phyloP scores from a whole-genome alignment of 192 early-diverging fungal genomes.

The Gaertneriomyces sp. region DNA sequence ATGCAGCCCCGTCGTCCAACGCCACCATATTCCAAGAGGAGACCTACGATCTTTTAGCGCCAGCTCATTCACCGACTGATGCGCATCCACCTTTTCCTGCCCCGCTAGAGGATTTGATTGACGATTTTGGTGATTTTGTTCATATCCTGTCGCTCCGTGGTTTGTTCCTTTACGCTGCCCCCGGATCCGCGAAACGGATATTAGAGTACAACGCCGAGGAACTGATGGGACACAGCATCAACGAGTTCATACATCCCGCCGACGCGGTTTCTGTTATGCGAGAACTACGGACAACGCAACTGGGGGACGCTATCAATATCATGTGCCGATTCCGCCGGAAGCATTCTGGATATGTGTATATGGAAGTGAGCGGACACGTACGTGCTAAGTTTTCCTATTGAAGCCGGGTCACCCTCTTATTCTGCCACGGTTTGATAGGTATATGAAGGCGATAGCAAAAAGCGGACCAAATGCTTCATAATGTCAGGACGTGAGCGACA shows the following conservation, averaged over 20 bases:
- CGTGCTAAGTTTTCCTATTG: slow-evolving; percentile 1
- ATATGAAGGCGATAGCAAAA: slow-evolving; percentile 50
- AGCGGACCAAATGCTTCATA: slow-evolving; percentile 67
- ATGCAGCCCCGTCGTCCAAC: background rate
- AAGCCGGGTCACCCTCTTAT: background rate
- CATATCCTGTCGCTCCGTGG: slow-evolving; percentile 66
- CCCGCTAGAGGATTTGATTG: slow-evolving; percentile 35
- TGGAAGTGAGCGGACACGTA: slow-evolving; percentile 62
- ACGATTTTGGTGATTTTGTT: slow-evolving; percentile 58
- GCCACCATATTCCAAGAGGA: slow-evolving; percentile 7
- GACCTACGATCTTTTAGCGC: background rate
- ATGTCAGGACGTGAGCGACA: slow-evolving; percentile 54
- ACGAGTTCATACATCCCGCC: slow-evolving; percentile 61
- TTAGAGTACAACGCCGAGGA: slow-evolving; percentile 56
- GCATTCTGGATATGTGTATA: slow-evolving; percentile 57
- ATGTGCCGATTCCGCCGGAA: slow-evolving; percentile 63
- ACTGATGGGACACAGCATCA: slow-evolving; percentile 54
- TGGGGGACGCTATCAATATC: slow-evolving; percentile 49
- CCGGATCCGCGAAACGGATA: slow-evolving; percentile 33
- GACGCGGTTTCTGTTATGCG: slow-evolving; percentile 67
- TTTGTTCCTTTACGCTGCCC: slow-evolving; percentile 62
- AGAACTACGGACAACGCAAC: slow-evolving; percentile 52
- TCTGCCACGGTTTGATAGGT: slow-evolving; percentile 28
- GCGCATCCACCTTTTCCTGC: background rate
- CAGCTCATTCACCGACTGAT: background rate